These are phyloP conservation scores for Leucocoprinus leucothites DNA, from an alignment of 768 basidiomycete genomes.

Conservation along the genomic window DNA sequence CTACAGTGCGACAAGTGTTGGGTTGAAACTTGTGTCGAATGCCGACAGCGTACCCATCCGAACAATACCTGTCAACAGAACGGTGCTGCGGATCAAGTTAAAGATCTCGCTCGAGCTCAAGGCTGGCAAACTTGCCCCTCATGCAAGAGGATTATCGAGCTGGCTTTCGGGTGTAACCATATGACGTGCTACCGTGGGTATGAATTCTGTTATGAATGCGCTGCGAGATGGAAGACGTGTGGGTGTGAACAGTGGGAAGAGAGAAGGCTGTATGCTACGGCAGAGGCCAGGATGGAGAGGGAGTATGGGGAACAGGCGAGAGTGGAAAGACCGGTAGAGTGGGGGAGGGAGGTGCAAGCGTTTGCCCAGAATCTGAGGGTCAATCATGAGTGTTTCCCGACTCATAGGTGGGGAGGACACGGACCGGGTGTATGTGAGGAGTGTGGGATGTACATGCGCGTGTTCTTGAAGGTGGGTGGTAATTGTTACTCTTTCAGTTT, in stretches of 20 bases:
- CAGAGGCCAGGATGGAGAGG: conserved; percentile 42
- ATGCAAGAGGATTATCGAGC: conserved; percentile 55
- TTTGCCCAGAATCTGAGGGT: conserved; percentile 36
- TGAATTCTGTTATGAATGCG: conserved; percentile 68
- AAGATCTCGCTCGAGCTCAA: conserved; percentile 38
- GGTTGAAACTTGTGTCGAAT: conserved; percentile 12
- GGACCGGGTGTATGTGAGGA: conserved; percentile 46
- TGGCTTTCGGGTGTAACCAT: conserved; percentile 57
- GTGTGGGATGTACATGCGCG: conserved; percentile 36
- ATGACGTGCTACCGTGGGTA: conserved; percentile 59
- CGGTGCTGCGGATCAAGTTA: conserved; percentile 36
- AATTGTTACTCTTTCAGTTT: neutral
- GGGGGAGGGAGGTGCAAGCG: conserved; percentile 27
- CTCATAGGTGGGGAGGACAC: conserved; percentile 40
- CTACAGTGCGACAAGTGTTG: conserved; percentile 11
- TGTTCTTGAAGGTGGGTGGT: conserved; percentile 48
- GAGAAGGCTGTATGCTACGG: conserved; percentile 32
- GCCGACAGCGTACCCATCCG: conserved; percentile 14
- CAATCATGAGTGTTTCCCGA: conserved; percentile 49
- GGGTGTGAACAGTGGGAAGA: conserved; percentile 67
- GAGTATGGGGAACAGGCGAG: conserved; percentile 26
- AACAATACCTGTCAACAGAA: conserved; percentile 23
- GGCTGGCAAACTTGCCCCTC: conserved; percentile 65
- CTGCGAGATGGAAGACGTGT: conserved; percentile 60
- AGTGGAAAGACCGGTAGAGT: conserved; percentile 25